A percentile compares a stretch with the other conserved stretches of the same genome.
phyloP scores from a whole-genome alignment of 768 basidiomycete species.

The Rhodotorula kratochvilovae region DNA sequence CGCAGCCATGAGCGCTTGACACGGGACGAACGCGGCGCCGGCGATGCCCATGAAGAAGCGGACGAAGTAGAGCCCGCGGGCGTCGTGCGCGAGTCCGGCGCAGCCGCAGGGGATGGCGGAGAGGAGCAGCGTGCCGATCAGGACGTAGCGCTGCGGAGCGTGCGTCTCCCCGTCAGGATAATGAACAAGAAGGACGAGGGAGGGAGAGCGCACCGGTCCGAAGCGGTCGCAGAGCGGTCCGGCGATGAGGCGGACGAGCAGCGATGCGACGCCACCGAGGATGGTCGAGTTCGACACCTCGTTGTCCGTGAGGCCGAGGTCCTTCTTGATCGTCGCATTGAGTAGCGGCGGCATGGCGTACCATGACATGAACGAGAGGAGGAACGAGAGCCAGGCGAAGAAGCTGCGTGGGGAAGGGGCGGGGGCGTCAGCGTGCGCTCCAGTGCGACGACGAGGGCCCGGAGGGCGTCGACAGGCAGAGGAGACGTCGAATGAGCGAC shows the following conservation, averaged over 20 bases:
- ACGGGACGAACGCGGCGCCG: slow-evolving; percentile 60
- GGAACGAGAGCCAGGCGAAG: slow-evolving; percentile 34
- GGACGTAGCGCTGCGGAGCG: slow-evolving; percentile 47
- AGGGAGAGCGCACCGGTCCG: slow-evolving; percentile 39
- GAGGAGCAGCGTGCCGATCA: slow-evolving; percentile 56
- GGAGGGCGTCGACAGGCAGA: slow-evolving; percentile 35
- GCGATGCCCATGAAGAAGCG: slow-evolving; percentile 61
- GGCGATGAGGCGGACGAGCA: slow-evolving; percentile 54
- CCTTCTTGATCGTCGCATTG: slow-evolving; percentile 44
- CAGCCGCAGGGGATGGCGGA: slow-evolving; percentile 61
- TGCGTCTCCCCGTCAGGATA: too few relatives aligned
- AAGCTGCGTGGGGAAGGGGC: not conserved
- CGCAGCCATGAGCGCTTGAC: slow-evolving; percentile 59
- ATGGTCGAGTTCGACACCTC: slow-evolving; percentile 26
- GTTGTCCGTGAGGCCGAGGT: not conserved
- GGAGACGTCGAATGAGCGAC: slow-evolving; percentile 40
- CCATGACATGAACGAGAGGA: slow-evolving; percentile 50
- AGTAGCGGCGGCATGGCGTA: slow-evolving; percentile 61
- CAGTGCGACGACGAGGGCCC: too few relatives aligned
- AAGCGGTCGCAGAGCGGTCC: slow-evolving; percentile 57
- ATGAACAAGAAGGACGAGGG: too few relatives aligned
- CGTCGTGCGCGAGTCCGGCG: slow-evolving; percentile 54
- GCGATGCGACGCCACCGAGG: slow-evolving; percentile 46
- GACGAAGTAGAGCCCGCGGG: slow-evolving; percentile 51
- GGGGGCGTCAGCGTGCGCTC: not conserved